These are phyloP conservation scores for Aspergillus novofumigatus DNA, from an alignment of 2,329 filamentous ascomycete species.

Conservation along the genomic window DNA sequence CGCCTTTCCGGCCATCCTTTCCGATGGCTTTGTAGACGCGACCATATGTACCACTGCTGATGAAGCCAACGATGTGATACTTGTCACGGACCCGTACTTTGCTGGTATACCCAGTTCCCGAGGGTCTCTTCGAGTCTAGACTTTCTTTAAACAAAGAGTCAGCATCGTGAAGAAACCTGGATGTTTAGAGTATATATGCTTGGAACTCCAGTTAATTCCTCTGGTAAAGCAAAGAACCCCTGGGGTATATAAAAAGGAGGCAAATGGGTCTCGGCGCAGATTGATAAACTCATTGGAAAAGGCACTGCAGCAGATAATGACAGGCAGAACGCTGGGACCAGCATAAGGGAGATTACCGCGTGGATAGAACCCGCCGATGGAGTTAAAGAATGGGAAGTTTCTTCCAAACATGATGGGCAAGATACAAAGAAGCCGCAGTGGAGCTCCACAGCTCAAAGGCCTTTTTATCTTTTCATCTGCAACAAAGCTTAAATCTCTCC, in stretches of 20 bases:
- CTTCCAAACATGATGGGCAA: constrained; percentile 37
- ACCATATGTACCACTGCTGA: constrained; percentile 95
- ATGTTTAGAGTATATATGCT: background rate
- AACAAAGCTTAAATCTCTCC: background rate
- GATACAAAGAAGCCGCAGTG: constrained; percentile 9
- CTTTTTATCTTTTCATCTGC: constrained; percentile 4
- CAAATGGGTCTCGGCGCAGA: constrained; percentile 14
- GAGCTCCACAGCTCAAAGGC: constrained; percentile 3
- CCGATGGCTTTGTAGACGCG: constrained; percentile 93
- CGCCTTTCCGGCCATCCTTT: constrained; percentile 66
- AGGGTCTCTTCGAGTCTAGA: constrained; percentile 38
- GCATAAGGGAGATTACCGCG: constrained; percentile 32
- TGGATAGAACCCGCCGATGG: constrained; percentile 36
- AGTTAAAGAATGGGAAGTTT: constrained; percentile 36
- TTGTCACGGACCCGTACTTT: constrained; percentile 88
- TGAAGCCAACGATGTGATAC: constrained; percentile 97
- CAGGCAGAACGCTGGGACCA: background rate
- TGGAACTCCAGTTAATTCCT: background rate
- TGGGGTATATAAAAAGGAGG: constrained; percentile 7
- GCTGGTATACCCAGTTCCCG: constrained; percentile 52
- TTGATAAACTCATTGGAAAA: background rate
- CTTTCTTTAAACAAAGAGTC: constrained; percentile 28
- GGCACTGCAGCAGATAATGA: background rate
- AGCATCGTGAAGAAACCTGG: constrained; percentile 13
- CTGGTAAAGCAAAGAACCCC: constrained; percentile 2